phyloP scores from a whole-genome alignment of 139 green algal genomes.

The Chlorella sp. region DNA sequence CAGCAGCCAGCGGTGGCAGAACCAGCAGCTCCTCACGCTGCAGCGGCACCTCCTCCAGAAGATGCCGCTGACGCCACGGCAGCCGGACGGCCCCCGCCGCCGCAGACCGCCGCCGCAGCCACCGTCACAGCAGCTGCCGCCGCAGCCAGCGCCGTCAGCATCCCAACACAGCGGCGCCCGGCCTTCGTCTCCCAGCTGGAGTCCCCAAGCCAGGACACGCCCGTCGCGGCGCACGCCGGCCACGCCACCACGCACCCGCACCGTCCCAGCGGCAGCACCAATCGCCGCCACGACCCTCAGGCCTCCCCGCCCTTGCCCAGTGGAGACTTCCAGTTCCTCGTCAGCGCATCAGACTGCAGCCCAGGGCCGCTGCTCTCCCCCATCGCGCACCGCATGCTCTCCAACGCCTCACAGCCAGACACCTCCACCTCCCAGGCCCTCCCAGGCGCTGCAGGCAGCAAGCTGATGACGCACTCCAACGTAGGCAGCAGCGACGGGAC shows the following conservation, averaged over 20 bases:
- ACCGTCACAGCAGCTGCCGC: no score
- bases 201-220: background rate
- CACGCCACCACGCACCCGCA: no score
- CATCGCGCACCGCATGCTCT: background rate
- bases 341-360: background rate
- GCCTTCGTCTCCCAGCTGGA: background rate
- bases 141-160: no score
- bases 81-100: no score
- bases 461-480: no score
- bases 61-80: no score
- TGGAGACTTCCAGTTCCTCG: background rate
- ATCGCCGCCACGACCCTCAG: background rate
- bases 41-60: no score
- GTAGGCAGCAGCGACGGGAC: no score
- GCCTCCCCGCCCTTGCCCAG: background rate
- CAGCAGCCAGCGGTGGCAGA: no score
- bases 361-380: background rate
- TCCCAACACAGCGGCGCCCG: background rate
- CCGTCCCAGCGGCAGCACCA: background rate
- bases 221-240: background rate
- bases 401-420: background rate
- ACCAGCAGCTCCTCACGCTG: no score
- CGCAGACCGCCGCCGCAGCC: no score
- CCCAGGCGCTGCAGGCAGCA: no score
- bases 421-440: background rate